Conservation (phyloP, 2,329 filamentous ascomycete species). For the Venturia nashicola region DNA sequence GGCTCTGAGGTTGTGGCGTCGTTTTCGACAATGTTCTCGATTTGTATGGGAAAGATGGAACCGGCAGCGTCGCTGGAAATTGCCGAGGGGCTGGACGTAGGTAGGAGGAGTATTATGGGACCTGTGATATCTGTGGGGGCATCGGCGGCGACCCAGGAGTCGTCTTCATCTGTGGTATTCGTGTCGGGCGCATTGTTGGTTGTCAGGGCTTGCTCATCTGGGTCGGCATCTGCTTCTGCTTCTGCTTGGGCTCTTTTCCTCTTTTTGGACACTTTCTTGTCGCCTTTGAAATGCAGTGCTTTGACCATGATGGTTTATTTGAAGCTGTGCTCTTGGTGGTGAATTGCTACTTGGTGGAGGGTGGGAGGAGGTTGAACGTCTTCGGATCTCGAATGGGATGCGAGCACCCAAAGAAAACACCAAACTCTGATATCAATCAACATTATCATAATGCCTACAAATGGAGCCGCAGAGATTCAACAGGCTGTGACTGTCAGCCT, state of each 20-base stretch:
- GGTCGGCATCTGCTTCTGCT: constrained; percentile 34
- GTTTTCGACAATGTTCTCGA: constrained; percentile 82
- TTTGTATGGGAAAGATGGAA: constrained; percentile 65
- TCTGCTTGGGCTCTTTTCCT: constrained; percentile 58
- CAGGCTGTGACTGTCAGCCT: constrained; percentile 20
- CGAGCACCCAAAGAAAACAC: neutral
- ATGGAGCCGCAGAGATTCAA: neutral
- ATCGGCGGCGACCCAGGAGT: constrained; percentile 87
- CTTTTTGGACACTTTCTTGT: constrained; percentile 80
- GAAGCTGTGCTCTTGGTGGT: neutral
- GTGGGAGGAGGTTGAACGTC: neutral
- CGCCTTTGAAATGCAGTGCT: constrained; percentile 88
- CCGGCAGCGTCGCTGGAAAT: constrained; percentile 79
- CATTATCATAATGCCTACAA: constrained; percentile 4
- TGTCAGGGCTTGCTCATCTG: constrained; percentile 18
- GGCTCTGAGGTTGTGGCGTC: constrained; percentile 81
- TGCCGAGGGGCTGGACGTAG: constrained; percentile 59
- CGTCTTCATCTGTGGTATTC: constrained; percentile 48
- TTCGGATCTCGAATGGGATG: neutral
- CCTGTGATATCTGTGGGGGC: constrained; percentile 61
- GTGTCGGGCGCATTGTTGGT: constrained; percentile 14
- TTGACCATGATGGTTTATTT: constrained; percentile 56
- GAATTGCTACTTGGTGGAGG: neutral
- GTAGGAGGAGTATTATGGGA: constrained; percentile 71
- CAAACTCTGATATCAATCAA: neutral